Evolutionary conservation across 1,284 basidiomycete genomes (phyloP).

Genomic region (Cryptococcus amylolentus): DNA sequence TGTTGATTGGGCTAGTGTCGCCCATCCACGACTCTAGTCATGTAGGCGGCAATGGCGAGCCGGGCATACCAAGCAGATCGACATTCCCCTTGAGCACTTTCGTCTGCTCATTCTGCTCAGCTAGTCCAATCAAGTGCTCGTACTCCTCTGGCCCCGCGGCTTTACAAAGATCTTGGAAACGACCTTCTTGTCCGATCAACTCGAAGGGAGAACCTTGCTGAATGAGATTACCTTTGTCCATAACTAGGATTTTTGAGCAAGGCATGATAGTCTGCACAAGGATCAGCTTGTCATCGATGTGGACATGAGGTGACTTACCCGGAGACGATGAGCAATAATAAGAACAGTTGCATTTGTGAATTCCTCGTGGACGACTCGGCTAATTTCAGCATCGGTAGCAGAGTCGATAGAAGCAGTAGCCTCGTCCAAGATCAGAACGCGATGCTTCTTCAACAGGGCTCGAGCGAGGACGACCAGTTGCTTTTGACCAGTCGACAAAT

Average conservation of each 20-base stretch:
- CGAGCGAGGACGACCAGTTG: conserved; percentile 56
- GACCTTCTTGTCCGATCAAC: conserved; percentile 29
- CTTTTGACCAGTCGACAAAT: conserved; percentile 56
- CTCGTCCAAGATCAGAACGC: conserved; percentile 55
- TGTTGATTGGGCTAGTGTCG: too few species aligned
- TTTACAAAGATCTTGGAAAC: conserved; percentile 30
- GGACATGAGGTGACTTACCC: conserved; percentile 15
- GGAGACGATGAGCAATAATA: conserved; percentile 52
- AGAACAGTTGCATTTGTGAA: conserved; percentile 43
- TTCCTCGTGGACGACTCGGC: conserved; percentile 47
- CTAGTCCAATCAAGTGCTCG: conserved; percentile 23
- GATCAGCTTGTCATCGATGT: not conserved
- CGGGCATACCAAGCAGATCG: too few species aligned
- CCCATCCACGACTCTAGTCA: too few species aligned
- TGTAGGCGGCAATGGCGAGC: too few species aligned
- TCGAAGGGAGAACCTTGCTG: conserved; percentile 34
- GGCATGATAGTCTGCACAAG: conserved; percentile 35
- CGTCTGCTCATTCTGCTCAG: conserved; percentile 10
- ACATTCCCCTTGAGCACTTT: too few species aligned
- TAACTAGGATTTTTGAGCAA: conserved; percentile 36
- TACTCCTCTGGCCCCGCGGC: conserved; percentile 34
- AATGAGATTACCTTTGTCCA: conserved; percentile 34
- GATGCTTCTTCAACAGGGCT: conserved; percentile 51
- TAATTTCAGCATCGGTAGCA: conserved; percentile 50
- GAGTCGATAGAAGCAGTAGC: conserved; percentile 51